Base-by-base conservation (phyloP, 257 asterid species). In the Penstemon davidsonii region DNA sequence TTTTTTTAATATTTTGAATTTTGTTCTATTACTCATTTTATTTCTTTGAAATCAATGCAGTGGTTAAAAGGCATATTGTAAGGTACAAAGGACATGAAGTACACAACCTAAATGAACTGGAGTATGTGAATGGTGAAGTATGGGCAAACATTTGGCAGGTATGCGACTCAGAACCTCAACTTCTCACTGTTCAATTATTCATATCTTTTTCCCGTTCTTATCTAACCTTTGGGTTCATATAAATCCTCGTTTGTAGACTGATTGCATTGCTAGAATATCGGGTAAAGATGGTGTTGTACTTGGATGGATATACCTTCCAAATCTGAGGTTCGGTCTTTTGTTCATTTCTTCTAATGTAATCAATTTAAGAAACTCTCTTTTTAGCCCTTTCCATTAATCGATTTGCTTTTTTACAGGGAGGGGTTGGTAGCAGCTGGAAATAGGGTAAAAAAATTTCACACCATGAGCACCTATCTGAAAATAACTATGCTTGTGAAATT, bases 81-180 rank as follows among this genome's bases (percentile, higher is more conserved):
- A 83, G 73, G 85, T 94, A 79, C 84, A 79, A 84, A 60, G 96
- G 90, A 66, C 83, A 65, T 37, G 90, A 94, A 83, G 92, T 94
- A 66, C 72, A 68, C 82, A 81, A 83, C 81, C 85, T 94, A 72
- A 91, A 94, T 74, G 99, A 94, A 78, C 81, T 94, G 58, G 99
- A 94, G 79, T 91, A 83, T 64, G 86, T 94, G 61, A 78, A 88
- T 39, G 93, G 90, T 67, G 97, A 94, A 88, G 85, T 94, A 43
- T 94, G 99, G 99, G 94, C 99, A 64, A 94, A 88, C 60, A 85
- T 94, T 72, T 91, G 88, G 90, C 79, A 52, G 97, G 97, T 88
- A 75, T 18, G 64, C 41, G 15, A 15, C 4, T 3, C 46, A 46
- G 13, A 43, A 42, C 62, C 40, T 62, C 44, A 6, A 8, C 55